Base-by-base conservation (phyloP, 176 grass and related monocot genomes). In the Phoenix dactylifera region DNA sequence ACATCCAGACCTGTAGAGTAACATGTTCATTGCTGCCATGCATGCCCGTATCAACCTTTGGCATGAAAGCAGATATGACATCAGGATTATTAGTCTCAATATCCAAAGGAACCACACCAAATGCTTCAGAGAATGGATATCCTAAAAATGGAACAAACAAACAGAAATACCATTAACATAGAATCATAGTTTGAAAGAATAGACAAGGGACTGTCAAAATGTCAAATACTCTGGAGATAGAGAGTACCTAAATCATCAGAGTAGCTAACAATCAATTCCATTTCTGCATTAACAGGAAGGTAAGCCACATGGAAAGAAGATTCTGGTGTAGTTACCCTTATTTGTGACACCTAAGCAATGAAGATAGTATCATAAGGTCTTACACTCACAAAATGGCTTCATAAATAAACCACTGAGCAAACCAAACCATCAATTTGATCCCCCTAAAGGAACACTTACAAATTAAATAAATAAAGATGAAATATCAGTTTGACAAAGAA, bases 81-180 rank as follows among this genome's bases (percentile, higher is more conserved):
- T 90, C 81, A 77, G 92, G 92, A 88, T 79, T 71, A 77, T 96
- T 96, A 62, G 86, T 96, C 48, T 90, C 92, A 64, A 90, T 60
- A 65, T 90, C 79, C 32, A 96, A 62, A 77, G 92, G 92, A 61
- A 72, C 86, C 59, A 87, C 67, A 82, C 83, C 92, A 81, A 80
- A 78, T 50, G 92, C 92, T 77, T 96, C 92, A 67, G 44, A 32
- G 51, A 96, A 96, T 32, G 70, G 83, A 82, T 96, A 96, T 14
- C 92, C 92, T 96, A 53, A 70, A 50, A 59, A 55, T 50, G 55
- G 24, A 22, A n/a, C 39, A 54, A 74, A 61, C 18, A 62, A 71
- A 68, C 70, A 55, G 25, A 6, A 6, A 65, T 26, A 65, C 57
- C 48, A 32, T 51, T 26, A 67, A 29, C 6, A 20, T 49, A 57